Evolutionary conservation across 2,329 filamentous ascomycete genomes (phyloP), one percentile per base, ranked within the genome.

Genomic region (Dryadomyces quercivorus): DNA sequence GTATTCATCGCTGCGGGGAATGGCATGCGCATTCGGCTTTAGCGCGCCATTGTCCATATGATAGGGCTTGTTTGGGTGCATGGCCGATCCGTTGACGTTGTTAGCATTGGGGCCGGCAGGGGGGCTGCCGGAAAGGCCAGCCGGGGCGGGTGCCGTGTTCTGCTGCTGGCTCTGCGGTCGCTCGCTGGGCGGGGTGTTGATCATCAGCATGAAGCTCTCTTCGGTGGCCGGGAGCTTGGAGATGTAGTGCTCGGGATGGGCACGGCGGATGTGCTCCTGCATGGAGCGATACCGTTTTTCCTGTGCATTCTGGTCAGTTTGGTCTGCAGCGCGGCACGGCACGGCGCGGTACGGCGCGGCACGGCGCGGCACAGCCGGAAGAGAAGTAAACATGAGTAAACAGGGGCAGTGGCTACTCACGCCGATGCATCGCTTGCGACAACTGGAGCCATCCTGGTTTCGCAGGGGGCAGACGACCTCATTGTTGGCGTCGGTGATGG

Each of bases 181-280:
- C 52, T 69, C 66, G 56, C 61, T 69, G n/a, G 88, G 91, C 59
- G 89, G 86, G 61, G 88, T 90, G 69, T 84, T 94, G 70, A 97
- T 88, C 93, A 97, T 97, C 69, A 95, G 77, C 65, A 87, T 76
- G 72, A 98, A 96, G 82, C 90, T 96, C 73, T 97, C 92, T 71
- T 96, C 92, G 63, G 92, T 98, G 50, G 93, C 93, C 61, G 93
- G 92, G 63, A 97, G 86, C 80, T 97, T 96, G 51, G 93, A 85
- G 63, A 98, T 95, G 73, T 97, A 97, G 70, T 96, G 86, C 69
- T 95, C 90, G 58, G 92, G 92, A 69, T 98, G 93, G 62, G 93
- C 92, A 70, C 93, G 85, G 64, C 93, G 88, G 65, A 98, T 97
- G 67, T 98, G 93, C 79, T 98, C 93, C 73, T 97, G 93, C 89